These are phyloP conservation scores for Collariella sp. DNA, from an alignment of 495 filamentous ascomycete species.

Conservation along the genomic window DNA sequence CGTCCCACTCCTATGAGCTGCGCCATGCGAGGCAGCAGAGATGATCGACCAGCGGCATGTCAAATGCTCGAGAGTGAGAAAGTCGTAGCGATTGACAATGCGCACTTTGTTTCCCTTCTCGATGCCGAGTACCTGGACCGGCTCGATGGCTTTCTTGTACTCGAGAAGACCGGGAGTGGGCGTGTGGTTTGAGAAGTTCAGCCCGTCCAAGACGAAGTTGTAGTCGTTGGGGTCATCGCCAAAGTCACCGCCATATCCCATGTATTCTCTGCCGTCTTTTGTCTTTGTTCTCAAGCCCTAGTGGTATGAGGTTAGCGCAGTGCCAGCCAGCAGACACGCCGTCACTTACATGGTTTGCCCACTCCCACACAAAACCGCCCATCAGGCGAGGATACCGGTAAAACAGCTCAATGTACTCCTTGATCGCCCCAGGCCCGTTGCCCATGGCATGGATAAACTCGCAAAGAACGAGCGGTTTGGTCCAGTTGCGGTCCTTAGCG, in stretches of 20 bases:
- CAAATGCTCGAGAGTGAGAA: conserved; percentile 43
- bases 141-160: conserved; percentile 58
- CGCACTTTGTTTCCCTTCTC: conserved; percentile 28
- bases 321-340: neutral
- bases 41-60: conserved; percentile 39
- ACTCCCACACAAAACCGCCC: conserved; percentile 71
- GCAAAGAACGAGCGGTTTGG: conserved; percentile 55
- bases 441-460: conserved; percentile 71
- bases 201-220: conserved; percentile 62
- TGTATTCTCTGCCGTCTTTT: conserved; percentile 48
- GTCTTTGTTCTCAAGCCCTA: conserved; percentile 49
- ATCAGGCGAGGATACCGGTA: conserved; percentile 54
- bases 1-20: conserved; percentile 13
- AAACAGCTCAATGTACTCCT: conserved; percentile 62
- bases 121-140: conserved; percentile 40
- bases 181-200: conserved; percentile 50
- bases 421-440: conserved; percentile 58
- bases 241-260: conserved; percentile 67
- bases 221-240: conserved; percentile 61
- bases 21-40: conserved; percentile 26
- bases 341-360: conserved; percentile 54
- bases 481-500: conserved; percentile 35
- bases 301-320: neutral
- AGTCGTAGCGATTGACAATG: conserved; percentile 49
- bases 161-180: conserved; percentile 54